Base-by-base conservation (phyloP, 805 yeast genomes). In the Yarrowia bubula region DNA sequence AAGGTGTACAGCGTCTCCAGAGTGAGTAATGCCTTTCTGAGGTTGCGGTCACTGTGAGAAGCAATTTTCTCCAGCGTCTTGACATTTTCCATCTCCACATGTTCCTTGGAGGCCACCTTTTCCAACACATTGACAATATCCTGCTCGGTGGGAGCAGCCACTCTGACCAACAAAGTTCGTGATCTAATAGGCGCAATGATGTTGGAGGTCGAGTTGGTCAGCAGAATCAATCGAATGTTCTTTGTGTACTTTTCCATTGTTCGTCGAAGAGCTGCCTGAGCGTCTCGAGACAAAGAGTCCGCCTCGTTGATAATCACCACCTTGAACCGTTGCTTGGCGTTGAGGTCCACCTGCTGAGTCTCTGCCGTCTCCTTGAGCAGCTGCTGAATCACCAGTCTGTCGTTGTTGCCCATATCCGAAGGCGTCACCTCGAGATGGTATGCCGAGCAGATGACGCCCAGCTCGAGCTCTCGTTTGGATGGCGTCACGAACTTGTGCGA, bases 391-490 rank as follows among this genome's bases (percentile, higher is more conserved):
- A 95, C 97, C 61, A 95, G 87, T 68, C 98, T 82, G 76, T 95
- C 99, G 73, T 92, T 91, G 75, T 88, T 91, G 7, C 98, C 98
- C 87, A 95, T 88, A 76, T 95, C 99, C 67, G 95, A 84, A 8
- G 99, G 99, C 2, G 98, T 95, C 71, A 95, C 89, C 74, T 95
- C 99, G 68, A 92, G 77, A 76, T 95, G 99, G 73, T 87, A 85
- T 0, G 93, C 89, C 10, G 96, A 88, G 48, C 96, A 89, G n/a
- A 95, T 89, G 22, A 95, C 92, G 72, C 91, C 95, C 76, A 95
- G 87, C 71, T 95, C 98, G 65, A 95, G 76, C 74, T 91, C 93
- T 55, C 92, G 79, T 69, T 86, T 87, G 8, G 89, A 81, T 3
- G 84, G 75, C 0, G 96, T 88, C 38, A 84, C 85, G 72, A 93